phyloP scores from a whole-genome alignment of 2,329 filamentous ascomycete species.

The Claviceps pazoutovae region DNA sequence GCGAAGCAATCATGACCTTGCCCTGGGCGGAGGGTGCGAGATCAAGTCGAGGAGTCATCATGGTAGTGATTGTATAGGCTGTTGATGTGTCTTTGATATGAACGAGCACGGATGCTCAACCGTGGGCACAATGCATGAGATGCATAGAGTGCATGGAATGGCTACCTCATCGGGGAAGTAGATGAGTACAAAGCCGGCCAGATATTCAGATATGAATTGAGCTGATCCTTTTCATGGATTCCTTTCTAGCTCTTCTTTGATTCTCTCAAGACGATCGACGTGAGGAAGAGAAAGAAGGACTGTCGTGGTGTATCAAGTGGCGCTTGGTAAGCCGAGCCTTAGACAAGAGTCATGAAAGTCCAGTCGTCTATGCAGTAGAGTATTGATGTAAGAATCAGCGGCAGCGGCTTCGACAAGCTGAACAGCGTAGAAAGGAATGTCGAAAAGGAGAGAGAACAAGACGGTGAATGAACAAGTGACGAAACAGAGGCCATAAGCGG shows the following conservation, averaged over 20 bases:
- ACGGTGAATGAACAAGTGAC: neutral
- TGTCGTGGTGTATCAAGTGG: too few species aligned
- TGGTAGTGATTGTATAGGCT: slow-evolving; percentile 3
- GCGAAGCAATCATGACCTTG: slow-evolving; percentile 38
- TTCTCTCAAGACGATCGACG: too few species aligned
- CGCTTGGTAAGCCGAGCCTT: too few species aligned
- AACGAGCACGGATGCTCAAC: neutral
- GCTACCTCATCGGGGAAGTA: neutral
- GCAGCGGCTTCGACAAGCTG: too few species aligned
- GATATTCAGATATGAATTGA: too few species aligned
- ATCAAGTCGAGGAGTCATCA: slow-evolving; percentile 34
- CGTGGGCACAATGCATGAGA: neutral
- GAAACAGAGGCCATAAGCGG: neutral
- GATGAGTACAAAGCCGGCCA: neutral
- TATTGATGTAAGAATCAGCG: too few species aligned
- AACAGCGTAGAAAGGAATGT: neutral
- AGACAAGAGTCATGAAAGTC: too few species aligned
- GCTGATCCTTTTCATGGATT: too few species aligned
- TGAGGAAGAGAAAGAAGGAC: too few species aligned
- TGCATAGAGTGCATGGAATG: neutral
- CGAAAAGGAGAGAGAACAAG: neutral
- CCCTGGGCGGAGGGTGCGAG: slow-evolving; percentile 29
- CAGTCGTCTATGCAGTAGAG: too few species aligned
- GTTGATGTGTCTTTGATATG: neutral
- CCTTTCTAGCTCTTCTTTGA: too few species aligned